Base-by-base conservation (phyloP, 208 protist species). In the Leishmania turanica region DNA sequence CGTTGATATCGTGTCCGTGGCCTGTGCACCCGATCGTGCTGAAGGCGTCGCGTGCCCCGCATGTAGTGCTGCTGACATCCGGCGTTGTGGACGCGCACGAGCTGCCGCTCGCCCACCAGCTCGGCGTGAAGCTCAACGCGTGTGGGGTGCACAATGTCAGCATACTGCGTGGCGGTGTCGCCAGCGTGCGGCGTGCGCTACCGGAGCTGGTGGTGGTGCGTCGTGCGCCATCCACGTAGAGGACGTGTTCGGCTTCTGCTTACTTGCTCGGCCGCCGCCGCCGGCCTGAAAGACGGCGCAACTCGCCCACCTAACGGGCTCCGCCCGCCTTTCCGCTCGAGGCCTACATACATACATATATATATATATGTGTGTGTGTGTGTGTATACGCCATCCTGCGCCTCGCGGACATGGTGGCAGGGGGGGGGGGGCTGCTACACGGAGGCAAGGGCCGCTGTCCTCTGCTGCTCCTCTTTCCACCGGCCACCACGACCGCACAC, bases 61-160 rank as follows among this genome's bases (percentile, higher is more conserved):
- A 91, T 58, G 83, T 91, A 37, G 86, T 91, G 27, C 84, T 91
- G 15, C 49, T 91, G 0, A 64, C 81, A 19, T 62, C 54, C n/a
- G 81, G 76, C 49, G 49, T 13, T 6, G 68, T 13, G 15, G 79
- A 64, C 21, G 75, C 27, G 1, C 75, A 75, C 34, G 81, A 76
- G 74, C 73, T 78, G 66, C 40, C 62, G 51, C 80, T 88, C 24
- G 82, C 86, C 17, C 86, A 88, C 60, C 83, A 78, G 73, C 82
- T 96, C n/a, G 89, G 82, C 2, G 75, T 87, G 62, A 85, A 91
- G 78, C 79, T 96, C 37, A 84, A 80, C 27, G 82, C 80, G 31
- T 92, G 75, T 75, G 90, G 90, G 15, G 86, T 92, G 54, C 92
- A 89, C 51, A 87, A 93, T 82, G 88, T 94, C 7, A 92, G 90